Percentiles rank a stretch among this genome's conserved stretches.
These are phyloP conservation scores for Teunomyces cretensis DNA, from an alignment of 805 yeast genomes.

Conservation along the genomic window DNA sequence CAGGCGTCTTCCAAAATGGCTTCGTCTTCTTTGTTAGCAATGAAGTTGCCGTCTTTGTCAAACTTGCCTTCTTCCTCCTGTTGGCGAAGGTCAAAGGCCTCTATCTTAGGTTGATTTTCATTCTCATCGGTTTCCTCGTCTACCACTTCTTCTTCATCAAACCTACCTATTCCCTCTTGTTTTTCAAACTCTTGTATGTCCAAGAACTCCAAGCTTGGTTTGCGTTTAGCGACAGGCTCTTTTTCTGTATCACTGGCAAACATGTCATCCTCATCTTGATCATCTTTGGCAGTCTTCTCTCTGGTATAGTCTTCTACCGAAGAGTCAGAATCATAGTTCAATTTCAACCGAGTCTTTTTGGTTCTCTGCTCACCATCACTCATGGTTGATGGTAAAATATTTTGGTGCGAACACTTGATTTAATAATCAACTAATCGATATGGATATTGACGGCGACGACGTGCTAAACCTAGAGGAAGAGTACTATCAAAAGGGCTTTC, in stretches of 20 bases:
- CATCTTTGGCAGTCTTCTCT: constrained; percentile 7
- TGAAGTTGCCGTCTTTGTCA: constrained; percentile 61
- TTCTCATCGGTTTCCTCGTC: constrained; percentile 12
- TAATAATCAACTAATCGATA: constrained; percentile 17
- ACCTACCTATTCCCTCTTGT: constrained; percentile 16
- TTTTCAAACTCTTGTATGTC: constrained; percentile 39
- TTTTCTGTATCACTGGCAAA: constrained; percentile 31
- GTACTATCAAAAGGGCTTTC: constrained; percentile 64
- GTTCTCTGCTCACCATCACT: background rate
- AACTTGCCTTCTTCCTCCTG: constrained; percentile 61
- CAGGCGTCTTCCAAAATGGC: constrained; percentile 33
- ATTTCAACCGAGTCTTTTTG: background rate
- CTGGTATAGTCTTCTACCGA: constrained; percentile 16
- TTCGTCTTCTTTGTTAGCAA: constrained; percentile 31
- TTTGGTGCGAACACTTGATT: constrained; percentile 1
- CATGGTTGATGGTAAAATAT: background rate
- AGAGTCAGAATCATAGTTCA: constrained; percentile 25
- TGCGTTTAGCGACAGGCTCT: constrained; percentile 8
- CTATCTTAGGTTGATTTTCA: constrained; percentile 45
- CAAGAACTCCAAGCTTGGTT: constrained; percentile 21
- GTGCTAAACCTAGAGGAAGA: constrained; percentile 60
- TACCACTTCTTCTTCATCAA: constrained; percentile 19
- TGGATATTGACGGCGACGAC: constrained; percentile 41
- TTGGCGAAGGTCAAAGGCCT: constrained; percentile 58
- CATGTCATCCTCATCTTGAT: constrained; percentile 40